These are phyloP conservation scores for Bipolaris oryzae DNA, from an alignment of 2,329 filamentous ascomycete genomes.

Conservation along the genomic window DNA sequence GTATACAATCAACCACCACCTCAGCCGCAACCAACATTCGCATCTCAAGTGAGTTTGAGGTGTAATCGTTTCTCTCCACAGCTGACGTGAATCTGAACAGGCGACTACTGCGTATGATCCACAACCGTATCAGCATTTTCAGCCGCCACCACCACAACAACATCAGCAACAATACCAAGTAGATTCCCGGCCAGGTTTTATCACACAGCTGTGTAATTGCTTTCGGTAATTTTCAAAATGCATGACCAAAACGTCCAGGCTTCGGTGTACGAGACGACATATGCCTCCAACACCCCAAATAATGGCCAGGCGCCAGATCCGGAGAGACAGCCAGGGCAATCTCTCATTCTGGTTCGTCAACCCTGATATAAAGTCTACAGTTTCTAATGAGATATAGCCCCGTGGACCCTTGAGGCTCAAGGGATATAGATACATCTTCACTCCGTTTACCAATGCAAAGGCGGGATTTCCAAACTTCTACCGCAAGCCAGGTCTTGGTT, in stretches of 20 bases:
- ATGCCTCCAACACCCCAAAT: background rate
- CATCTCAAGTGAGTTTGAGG: constrained; percentile 16
- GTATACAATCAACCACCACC: constrained; percentile 17
- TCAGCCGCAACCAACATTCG: constrained; percentile 12
- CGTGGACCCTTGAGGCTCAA: constrained; percentile 21
- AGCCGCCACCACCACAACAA: constrained; percentile 10
- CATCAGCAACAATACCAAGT: constrained; percentile 4
- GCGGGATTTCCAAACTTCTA: constrained; percentile 34
- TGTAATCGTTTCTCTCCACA: background rate
- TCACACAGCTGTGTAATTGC: constrained; percentile 29
- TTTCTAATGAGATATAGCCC: constrained; percentile 9
- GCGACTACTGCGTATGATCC: constrained; percentile 10
- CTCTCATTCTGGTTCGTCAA: background rate
- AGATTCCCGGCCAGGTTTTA: constrained; percentile 19
- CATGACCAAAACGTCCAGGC: constrained; percentile 15
- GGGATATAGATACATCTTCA: constrained; percentile 31
- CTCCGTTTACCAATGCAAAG: constrained; percentile 29
- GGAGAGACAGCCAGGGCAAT: background rate
- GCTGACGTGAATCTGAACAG: constrained; percentile 12
- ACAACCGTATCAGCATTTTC: constrained; percentile 10
- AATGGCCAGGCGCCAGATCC: background rate
- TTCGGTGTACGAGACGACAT: constrained; percentile 19
- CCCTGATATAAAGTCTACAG: accelerated
- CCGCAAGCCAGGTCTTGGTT: constrained; percentile 31
- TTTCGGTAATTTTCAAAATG: constrained; percentile 18